phyloP scores from a whole-genome alignment of 768 basidiomycete species.

The Coprinopsis marcescibilis region DNA sequence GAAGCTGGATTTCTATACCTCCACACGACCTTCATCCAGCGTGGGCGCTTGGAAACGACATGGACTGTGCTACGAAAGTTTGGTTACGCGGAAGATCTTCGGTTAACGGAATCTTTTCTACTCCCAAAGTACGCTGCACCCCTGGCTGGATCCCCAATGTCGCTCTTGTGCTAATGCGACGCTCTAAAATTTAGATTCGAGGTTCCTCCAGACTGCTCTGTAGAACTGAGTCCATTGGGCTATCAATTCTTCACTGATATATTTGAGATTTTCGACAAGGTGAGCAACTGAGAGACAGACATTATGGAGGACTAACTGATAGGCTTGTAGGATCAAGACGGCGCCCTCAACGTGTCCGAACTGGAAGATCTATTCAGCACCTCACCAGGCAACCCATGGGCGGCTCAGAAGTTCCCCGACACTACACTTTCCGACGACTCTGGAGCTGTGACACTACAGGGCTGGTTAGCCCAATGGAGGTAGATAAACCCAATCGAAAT shows the following conservation, averaged over 20 bases:
- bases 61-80: constrained; percentile 96
- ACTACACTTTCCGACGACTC: constrained; percentile 82
- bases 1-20: constrained; percentile 92
- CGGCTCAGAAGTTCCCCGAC: constrained; percentile 84
- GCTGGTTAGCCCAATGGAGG: constrained; percentile 99
- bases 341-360: constrained; percentile 78
- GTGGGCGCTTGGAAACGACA: constrained; percentile 91
- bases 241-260: constrained; percentile 97
- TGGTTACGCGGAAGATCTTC: constrained; percentile 93
- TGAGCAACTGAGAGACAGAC: constrained; percentile 16
- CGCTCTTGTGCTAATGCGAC: no score
- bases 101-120: constrained; percentile 82
- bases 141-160: constrained; percentile 13
- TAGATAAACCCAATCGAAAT: constrained; percentile 37
- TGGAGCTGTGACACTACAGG: constrained; percentile 91
- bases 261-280: constrained; percentile 94
- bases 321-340: constrained; percentile 78
- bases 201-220: constrained; percentile 88
- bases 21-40: constrained; percentile 95
- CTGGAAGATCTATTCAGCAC: constrained; percentile 88
- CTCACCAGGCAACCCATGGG: constrained; percentile 97
- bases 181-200: constrained; percentile 93
- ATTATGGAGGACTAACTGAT: neutral
- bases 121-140: constrained; percentile 67
- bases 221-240: constrained; percentile 89